Evolutionary conservation across 768 basidiomycete genomes (phyloP), one percentile per base, ranked within the genome.

Genomic region (Austroboletus festivus): DNA sequence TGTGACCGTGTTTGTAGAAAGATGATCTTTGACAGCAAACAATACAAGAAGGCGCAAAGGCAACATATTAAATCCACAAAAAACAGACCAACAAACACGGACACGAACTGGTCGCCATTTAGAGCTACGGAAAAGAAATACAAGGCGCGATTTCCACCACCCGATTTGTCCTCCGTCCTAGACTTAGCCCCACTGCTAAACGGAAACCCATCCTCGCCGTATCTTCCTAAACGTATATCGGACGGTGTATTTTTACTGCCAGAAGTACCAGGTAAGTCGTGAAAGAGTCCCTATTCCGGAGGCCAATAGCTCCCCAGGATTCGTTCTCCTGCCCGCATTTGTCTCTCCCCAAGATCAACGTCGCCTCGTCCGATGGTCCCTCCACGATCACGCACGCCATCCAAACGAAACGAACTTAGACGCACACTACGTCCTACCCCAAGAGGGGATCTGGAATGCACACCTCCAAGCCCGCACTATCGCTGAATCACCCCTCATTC

Each of bases 401-500:
- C 90, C 92, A 0, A 96, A 96, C 62, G 85, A 88, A 47, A 94
- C 91, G 0, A 95, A 93, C 56, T 82, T 97, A 19, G 88, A 94
- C 47, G 79, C 82, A 0, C 95, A 97, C 65, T 96, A 95, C 59
- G 39, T 72, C 37, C 72, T 96, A 7, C 94, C 95, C 0, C 42
- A 65, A 16, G 71, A 80, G 11, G 89, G 93, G 12, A 66, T 97
- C 20, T 99, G 95, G 93, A 79, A 81, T 35, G 68, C 78, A 2
- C 77, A 73, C 64, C 54, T 83, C 18, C 43, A 23, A 20, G 49
- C 61, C 33, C 49, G 65, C 20, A 69, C 74, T 19, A 41, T 67
- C 5, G 61, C 85, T 19, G 68, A 75, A 22, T 8, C 48, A 0
- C 78, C 82, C 1, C 45, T 50, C 33, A 28, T 67, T 18, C 81